These are phyloP conservation scores for Agaricus blazei DNA, from an alignment of 768 basidiomycete genomes.

Conservation along the genomic window DNA sequence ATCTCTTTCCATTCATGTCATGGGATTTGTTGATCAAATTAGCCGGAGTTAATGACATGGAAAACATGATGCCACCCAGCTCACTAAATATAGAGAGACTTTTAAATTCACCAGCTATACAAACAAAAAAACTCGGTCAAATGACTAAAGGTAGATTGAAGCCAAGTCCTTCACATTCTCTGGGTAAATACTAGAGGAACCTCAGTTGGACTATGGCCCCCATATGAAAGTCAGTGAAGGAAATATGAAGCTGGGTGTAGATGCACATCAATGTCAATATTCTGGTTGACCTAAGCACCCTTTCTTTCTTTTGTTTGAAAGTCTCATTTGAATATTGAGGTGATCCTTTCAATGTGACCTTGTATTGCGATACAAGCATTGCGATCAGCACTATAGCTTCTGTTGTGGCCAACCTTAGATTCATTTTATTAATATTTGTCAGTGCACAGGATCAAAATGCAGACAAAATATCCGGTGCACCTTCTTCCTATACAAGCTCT, in stretches of 20 bases:
- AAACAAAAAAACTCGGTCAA: too few species aligned
- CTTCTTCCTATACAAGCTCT: constrained; percentile 41
- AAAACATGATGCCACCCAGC: too few species aligned
- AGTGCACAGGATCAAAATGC: background rate
- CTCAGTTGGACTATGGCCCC: background rate
- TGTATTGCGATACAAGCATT: constrained; percentile 37
- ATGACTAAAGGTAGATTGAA: too few species aligned
- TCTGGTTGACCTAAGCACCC: constrained; percentile 27
- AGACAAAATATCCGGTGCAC: constrained; percentile 16
- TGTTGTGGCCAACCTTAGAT: constrained; percentile 34
- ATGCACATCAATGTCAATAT: constrained; percentile 24
- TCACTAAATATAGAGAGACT: too few species aligned
- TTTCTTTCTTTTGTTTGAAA: constrained; percentile 34
- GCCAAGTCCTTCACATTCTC: background rate
- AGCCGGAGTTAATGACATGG: too few species aligned
- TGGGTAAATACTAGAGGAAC: background rate
- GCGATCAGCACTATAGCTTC: constrained; percentile 41
- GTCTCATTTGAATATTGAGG: constrained; percentile 39
- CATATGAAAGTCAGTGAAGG: background rate
- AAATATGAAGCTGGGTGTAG: background rate
- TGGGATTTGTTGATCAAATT: too few species aligned
- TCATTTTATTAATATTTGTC: constrained; percentile 9
- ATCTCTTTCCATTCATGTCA: too few species aligned
- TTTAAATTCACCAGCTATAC: too few species aligned
- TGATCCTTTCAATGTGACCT: constrained; percentile 42